A percentile compares a stretch with the other conserved stretches of the same genome.
These are phyloP conservation scores for Pseudoneurospora amorphoporcata DNA, from an alignment of 495 filamentous ascomycete genomes.

Conservation along the genomic window DNA sequence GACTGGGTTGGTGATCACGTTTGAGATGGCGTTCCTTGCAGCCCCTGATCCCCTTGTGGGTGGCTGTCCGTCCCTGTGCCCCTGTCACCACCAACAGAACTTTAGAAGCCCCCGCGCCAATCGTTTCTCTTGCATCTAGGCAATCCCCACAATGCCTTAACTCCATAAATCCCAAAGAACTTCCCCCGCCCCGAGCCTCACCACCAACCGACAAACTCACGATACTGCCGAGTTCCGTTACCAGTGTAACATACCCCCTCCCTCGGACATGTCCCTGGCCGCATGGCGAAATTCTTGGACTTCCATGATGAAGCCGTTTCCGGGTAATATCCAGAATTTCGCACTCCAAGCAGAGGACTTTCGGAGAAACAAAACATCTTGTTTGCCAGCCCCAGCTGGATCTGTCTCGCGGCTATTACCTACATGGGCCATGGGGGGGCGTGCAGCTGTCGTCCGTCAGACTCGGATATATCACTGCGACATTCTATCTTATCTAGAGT, in stretches of 20 bases:
- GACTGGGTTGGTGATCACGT: background rate
- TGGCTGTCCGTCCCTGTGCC: background rate
- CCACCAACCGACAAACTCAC: background rate
- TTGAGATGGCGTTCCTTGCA: background rate
- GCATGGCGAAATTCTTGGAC: background rate
- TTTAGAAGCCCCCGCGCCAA: background rate
- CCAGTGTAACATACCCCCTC: background rate
- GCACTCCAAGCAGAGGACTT: background rate
- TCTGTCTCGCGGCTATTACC: background rate
- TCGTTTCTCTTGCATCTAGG: background rate
- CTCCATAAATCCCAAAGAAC: background rate
- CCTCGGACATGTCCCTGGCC: background rate
- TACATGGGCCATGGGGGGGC: background rate
- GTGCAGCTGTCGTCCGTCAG: background rate
- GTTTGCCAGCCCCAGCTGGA: background rate
- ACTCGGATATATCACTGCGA: background rate
- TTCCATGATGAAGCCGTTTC: background rate
- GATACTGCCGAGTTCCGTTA: background rate
- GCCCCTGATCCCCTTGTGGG: background rate
- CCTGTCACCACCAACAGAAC: background rate
- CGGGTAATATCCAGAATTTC: background rate
- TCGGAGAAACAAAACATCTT: background rate
- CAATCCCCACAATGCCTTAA: background rate
- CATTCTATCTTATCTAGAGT: background rate
- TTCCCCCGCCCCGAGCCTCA: background rate